Base-by-base conservation (phyloP, 1,139 yeast species). In the Geotrichum candidum region DNA sequence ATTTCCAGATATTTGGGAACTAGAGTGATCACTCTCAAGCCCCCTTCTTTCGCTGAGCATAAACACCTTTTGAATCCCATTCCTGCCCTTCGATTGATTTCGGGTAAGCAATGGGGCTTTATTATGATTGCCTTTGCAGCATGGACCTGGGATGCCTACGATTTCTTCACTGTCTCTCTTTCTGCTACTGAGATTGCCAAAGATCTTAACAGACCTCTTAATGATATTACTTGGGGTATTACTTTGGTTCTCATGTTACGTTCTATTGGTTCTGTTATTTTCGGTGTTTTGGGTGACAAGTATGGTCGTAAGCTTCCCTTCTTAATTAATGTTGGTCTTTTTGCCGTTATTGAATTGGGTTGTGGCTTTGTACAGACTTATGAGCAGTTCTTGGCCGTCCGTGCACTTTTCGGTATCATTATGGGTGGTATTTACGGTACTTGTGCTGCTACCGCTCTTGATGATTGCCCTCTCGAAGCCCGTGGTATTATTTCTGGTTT, bases 141-240 rank as follows among this genome's bases (percentile, higher is more conserved):
- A 38, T 88, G 95, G 95, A 80, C 90, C 3, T 81, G 89, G 82
- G 95, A 88, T 72, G 88, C 95, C 1, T 80, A 87, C 73, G 95
- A 88, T 74, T 88, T 86, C 73, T 88, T 88, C 72, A 79, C 87
- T 38, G 87, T 87, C 15, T 83, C 89, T 6, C 78, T 86, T 54
- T 82, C 86, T 65, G 86, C 86, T 22, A 67, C 84, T 0, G 76
- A 73, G 9, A 79, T 88, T 60, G 90, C 94, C 3, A 67, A 71
- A 41, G 77, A 82, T 48, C 80, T 88, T 62, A 77, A 77, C 64
- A 80, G 77, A 38, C 67, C 78, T 13, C 82, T 82, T 48, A 80
- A 82, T 41, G 82, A 82, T 59, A 79, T 88, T 65, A 84, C 92
- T 3, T 88, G 94, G 92, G 94, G 92, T 64, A 84, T 88, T 65